Percentiles rank a stretch among this genome's conserved stretches.
phyloP scores from a whole-genome alignment of 257 asterid genomes.

The Forsythia suspensa region DNA sequence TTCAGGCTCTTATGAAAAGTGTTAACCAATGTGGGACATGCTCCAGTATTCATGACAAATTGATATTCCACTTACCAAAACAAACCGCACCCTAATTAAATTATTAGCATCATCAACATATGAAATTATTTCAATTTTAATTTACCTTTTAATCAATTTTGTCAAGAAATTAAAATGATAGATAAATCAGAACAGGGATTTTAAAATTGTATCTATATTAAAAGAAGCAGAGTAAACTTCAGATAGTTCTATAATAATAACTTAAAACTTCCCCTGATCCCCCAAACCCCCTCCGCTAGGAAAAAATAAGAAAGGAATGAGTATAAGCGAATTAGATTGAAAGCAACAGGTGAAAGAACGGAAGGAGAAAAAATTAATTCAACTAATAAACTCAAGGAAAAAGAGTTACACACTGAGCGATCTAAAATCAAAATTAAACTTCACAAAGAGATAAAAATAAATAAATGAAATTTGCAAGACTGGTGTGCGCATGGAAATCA shows the following conservation, averaged over 20 bases:
- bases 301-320: background rate
- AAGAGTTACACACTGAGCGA: slow-evolving; percentile 2
- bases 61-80: too few species aligned
- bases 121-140: too few species aligned
- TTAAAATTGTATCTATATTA: too few species aligned
- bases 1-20: too few species aligned
- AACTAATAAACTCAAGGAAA: slow-evolving; percentile 6
- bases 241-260: background rate
- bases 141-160: too few species aligned
- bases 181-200: too few species aligned
- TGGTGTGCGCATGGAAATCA: background rate
- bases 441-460: background rate
- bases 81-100: too few species aligned
- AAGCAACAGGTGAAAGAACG: background rate
- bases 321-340: slow-evolving; percentile 4
- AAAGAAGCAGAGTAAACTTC: too few species aligned
- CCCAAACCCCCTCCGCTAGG: background rate
- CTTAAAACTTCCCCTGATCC: background rate
- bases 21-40: too few species aligned
- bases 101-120: too few species aligned
- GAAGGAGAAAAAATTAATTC: background rate
- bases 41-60: too few species aligned
- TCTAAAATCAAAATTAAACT: slow-evolving; percentile 10
- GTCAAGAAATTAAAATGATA: too few species aligned
- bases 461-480: slow-evolving; percentile 5